Evolutionary conservation across 1,139 yeast genomes (phyloP), one percentile per base, ranked within the genome.

Genomic region (Saccharomyces hybrid): DNA sequence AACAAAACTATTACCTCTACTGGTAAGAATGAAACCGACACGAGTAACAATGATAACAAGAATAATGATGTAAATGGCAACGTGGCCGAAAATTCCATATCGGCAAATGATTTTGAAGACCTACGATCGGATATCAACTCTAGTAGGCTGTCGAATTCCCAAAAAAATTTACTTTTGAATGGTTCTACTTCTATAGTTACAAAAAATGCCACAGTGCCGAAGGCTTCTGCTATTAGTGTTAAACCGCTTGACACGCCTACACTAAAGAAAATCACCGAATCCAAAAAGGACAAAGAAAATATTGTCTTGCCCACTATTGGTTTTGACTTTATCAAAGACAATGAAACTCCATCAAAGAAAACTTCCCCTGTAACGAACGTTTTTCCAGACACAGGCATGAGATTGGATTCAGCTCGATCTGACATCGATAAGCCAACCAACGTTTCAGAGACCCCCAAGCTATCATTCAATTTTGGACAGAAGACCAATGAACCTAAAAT

Each of bases 311-410:
- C 70, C 6, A 65, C 70, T 3, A 54, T 59, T 1, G 70, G 69
- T 1, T 67, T 67, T 47, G 68, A 66, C 54, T 67, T 67, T 46
- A 50, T 65, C 11, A 62, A 60, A 32, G 52, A 60, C n/a, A 53
- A 51, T 28, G 63, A 58, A 9, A 58, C 62, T 3, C 62, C 64
- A 6, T 54, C 64, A 0, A 59, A 60, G 51, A 55, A 54, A 31
- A 47, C 54, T 6, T 13, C 56, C 14, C 47, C 26, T 27, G 32
- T 8, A 23, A 14, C 26, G 32, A 11, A 5, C 23, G 7, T 47
- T 52, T 16, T n/a, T 27, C 23, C 14, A 26, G 46, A 11, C 5
- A 6, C 25, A 16, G 44, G 11, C n/a, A 3, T 26, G 2, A 27
- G 13, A 29, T 26, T 14, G 14, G 23, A 3, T 13, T 3, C n/a